These are phyloP conservation scores for Talaromyces proteolyticus DNA, from an alignment of 495 filamentous ascomycete species.

Conservation along the genomic window DNA sequence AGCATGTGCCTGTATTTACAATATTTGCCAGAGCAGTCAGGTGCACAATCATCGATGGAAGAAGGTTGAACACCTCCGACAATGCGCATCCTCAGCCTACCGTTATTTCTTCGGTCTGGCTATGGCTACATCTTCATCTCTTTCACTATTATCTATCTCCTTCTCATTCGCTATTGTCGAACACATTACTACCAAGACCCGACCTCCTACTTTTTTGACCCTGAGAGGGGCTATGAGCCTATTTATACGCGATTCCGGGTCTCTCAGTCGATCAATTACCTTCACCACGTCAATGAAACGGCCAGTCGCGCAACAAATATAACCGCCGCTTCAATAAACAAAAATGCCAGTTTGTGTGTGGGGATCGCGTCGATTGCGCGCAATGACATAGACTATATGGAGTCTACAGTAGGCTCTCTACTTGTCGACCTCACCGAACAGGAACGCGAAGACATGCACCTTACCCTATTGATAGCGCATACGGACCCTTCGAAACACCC, in stretches of 20 bases:
- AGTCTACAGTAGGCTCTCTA: conserved; percentile 40
- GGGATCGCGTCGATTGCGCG: conserved; percentile 16
- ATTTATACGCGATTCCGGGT: conserved; percentile 23
- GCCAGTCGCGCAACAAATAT: neutral
- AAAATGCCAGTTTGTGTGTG: conserved; percentile 12
- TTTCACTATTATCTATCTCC: conserved; percentile 21
- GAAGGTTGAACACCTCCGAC: too few species aligned
- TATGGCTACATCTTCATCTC: conserved; percentile 10
- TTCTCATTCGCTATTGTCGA: conserved; percentile 18
- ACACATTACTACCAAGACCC: conserved; percentile 25
- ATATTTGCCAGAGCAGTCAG: too few species aligned
- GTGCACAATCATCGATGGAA: too few species aligned
- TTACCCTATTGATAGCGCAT: conserved; percentile 46
- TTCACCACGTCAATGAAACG: conserved; percentile 11
- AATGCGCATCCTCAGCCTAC: too few species aligned
- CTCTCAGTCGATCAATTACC: conserved; percentile 24
- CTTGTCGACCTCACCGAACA: conserved; percentile 33
- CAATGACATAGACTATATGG: conserved; percentile 29
- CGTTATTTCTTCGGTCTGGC: neutral
- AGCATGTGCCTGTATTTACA: too few species aligned
- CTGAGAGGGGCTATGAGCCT: conserved; percentile 21
- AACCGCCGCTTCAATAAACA: neutral
- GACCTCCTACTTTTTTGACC: conserved; percentile 33
- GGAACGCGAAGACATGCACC: conserved; percentile 35
- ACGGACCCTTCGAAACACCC: conserved; percentile 36